Percentiles rank a stretch among this genome's conserved stretches.
phyloP scores from a whole-genome alignment of 768 basidiomycete species.

The Butyriboletus loyo region DNA sequence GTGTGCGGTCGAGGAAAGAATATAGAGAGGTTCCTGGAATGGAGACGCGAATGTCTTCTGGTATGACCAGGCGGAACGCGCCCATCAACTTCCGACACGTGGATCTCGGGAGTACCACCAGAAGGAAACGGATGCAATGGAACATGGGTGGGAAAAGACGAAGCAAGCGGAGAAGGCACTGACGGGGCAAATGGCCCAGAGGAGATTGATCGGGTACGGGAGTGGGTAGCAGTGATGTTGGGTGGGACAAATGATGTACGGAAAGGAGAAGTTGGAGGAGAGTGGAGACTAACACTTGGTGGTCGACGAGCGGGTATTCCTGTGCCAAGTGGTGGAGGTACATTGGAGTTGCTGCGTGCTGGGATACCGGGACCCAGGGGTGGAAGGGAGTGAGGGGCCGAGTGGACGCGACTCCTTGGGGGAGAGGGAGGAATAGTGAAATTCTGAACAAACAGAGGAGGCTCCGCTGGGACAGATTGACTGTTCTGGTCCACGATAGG shows the following conservation, averaged over 20 bases:
- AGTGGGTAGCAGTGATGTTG: conserved; percentile 13
- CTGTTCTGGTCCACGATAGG: conserved; percentile 8
- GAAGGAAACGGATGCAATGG: conserved; percentile 27
- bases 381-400: conserved; percentile 20
- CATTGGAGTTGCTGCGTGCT: conserved; percentile 14
- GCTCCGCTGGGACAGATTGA: background rate
- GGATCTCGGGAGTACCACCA: conserved; percentile 16
- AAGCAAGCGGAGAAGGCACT: conserved; percentile 27
- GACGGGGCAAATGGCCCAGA: conserved; percentile 28
- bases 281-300: conserved; percentile 19
- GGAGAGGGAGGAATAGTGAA: conserved; percentile 16
- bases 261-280: conserved; percentile 34
- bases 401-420: conserved; percentile 26
- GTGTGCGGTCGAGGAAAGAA: conserved; percentile 78
- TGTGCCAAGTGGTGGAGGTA: conserved; percentile 22
- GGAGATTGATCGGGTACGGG: conserved; percentile 34
- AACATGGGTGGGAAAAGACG: conserved; percentile 27
- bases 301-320: conserved; percentile 29
- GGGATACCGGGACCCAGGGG: conserved; percentile 22
- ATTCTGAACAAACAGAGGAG: conserved; percentile 3
- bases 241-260: conserved; percentile 22
- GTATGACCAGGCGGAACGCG: conserved; percentile 25
- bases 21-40: conserved; percentile 88
- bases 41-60: conserved; percentile 66
- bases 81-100: conserved; percentile 12